phyloP scores from a whole-genome alignment of 768 basidiomycete genomes.

The Suillus paluster region DNA sequence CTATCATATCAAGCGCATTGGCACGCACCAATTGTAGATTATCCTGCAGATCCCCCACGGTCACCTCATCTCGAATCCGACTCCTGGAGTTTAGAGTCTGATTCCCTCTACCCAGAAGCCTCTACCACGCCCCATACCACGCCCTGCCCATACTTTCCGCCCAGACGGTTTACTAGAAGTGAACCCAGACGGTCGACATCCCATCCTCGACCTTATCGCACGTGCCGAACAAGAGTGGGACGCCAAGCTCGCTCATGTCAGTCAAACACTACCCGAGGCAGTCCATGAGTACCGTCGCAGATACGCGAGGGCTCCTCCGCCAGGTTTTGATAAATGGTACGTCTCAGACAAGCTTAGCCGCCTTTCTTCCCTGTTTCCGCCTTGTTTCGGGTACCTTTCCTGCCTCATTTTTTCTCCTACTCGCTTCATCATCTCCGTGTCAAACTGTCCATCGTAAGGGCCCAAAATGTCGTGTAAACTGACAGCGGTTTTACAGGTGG shows the following conservation, averaged over 20 bases:
- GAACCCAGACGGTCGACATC: slow-evolving; percentile 44
- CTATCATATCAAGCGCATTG: neutral
- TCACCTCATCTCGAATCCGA: no score
- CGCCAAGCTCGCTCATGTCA: slow-evolving; percentile 39
- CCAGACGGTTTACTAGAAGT: slow-evolving; percentile 41
- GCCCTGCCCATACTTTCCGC: slow-evolving; percentile 22
- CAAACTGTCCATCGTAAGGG: no score
- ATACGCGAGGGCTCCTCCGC: slow-evolving; percentile 44
- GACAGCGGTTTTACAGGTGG: slow-evolving; percentile 40
- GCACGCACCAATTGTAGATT: neutral
- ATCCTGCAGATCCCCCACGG: no score
- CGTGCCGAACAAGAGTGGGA: slow-evolving; percentile 45
- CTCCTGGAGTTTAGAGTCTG: neutral
- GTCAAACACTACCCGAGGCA: slow-evolving; percentile 42
- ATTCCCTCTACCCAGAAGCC: neutral
- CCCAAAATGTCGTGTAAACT: no score
- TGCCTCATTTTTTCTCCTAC: no score
- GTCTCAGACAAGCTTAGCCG: slow-evolving; percentile 13
- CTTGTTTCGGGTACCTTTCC: neutral
- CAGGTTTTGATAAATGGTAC: slow-evolving; percentile 53
- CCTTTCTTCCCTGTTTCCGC: no score
- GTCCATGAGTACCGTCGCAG: slow-evolving; percentile 43
- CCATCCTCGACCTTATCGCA: slow-evolving; percentile 48
- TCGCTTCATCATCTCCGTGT: neutral
- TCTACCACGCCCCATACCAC: neutral